Evolutionary conservation across 2,329 filamentous ascomycete genomes (phyloP), one percentile per base, ranked within the genome.

Genomic region (Calonectria leucothoes): DNA sequence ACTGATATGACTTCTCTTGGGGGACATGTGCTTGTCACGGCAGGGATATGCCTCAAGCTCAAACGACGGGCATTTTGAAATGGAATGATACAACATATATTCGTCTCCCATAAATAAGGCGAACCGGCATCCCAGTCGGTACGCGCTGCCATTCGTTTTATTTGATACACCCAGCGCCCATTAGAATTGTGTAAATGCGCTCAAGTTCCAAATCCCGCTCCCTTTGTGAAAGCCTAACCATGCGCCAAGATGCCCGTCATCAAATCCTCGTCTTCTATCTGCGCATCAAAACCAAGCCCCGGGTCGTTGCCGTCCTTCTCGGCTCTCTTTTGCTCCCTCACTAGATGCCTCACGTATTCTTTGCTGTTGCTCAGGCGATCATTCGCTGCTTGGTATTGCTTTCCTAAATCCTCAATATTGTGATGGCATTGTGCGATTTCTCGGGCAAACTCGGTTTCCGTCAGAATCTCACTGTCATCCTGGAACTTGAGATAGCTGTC

Each of bases 261-360:
- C 29, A 92, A 81, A 75, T 92, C 90, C 80, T 92, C 90, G n/a
- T 92, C 90, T 69, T 91, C 89, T 45, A 91, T 83, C 64, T 87
- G 84, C 15, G 84, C 81, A 31, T 89, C 86, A 72, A 89, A 90
- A 49, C 83, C 84, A 31, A 84, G 71, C 3, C 82, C 79, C 3
- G 81, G 79, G 65, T 83, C 81, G 23, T 82, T 81, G 3, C 80
- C 80, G 0, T 88, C 86, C 77, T 88, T 88, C 49, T 90, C 86
- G 11, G 76, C 73, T 25, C 86, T 84, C 77, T 85, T 87, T 77
- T 88, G 84, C 69, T 91, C 88, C 59, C 84, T 85, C 2, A 85
- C 74, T 23, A 88, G 25, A 72, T 87, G 84, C 65, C 86, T 88
- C 6, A 91, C 83, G 76, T 91, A 93, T 27, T 92, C 90, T 74